Conservation (phyloP, 2,329 filamentous ascomycete genomes). For the Colletotrichum sp. region DNA sequence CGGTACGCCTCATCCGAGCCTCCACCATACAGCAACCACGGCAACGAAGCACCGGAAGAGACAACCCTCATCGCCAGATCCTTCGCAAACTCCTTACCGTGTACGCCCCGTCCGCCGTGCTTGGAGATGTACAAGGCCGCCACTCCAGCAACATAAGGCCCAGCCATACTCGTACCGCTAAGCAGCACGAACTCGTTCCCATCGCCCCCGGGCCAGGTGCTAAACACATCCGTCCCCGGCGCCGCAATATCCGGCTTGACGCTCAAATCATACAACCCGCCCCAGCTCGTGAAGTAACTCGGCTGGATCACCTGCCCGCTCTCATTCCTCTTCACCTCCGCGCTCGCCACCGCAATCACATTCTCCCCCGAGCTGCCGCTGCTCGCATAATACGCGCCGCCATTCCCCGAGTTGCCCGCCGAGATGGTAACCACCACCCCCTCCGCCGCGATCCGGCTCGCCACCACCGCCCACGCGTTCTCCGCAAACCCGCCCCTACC, state of each 20-base stretch:
- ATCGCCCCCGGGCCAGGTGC: conserved; percentile 34
- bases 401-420: conserved; percentile 43
- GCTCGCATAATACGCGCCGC: conserved; percentile 42
- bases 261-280: conserved; percentile 27
- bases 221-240: conserved; percentile 44
- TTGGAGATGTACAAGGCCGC: conserved; percentile 39
- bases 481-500: conserved; percentile 29
- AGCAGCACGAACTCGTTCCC: conserved; percentile 40
- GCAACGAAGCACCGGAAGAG: conserved; percentile 25
- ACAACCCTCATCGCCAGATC: conserved; percentile 37
- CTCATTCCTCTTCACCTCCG: conserved; percentile 24
- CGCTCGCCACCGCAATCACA: conserved; percentile 45
- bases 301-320: conserved; percentile 22
- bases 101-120: conserved; percentile 32
- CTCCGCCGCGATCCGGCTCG: conserved; percentile 43
- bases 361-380: conserved; percentile 41
- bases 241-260: conserved; percentile 48
- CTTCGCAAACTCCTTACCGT: conserved; percentile 36
- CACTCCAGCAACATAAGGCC: conserved; percentile 49
- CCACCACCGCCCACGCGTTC: conserved; percentile 41
- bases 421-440: conserved; percentile 46
- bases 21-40: conserved; percentile 23
- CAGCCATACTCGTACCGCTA: conserved; percentile 55
- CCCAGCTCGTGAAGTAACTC: conserved; percentile 46
- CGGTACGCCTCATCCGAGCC: conserved; percentile 9